These are phyloP conservation scores for Fusarium globosum DNA, from an alignment of 2,329 filamentous ascomycete species.

Conservation along the genomic window DNA sequence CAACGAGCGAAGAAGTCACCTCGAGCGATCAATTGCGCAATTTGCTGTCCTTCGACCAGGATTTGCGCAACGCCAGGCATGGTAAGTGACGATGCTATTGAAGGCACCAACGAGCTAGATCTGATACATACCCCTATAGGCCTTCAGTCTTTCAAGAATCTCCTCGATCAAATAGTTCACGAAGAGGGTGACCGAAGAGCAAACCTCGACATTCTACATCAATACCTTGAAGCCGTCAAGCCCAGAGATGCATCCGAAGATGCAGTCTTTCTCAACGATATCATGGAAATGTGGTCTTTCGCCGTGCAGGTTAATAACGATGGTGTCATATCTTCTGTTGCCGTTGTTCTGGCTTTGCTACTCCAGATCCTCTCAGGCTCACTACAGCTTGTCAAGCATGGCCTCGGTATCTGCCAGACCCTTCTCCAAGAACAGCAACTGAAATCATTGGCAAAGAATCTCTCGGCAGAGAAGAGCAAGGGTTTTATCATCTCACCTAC, in stretches of 20 bases:
- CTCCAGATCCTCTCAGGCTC: slow-evolving; percentile 80
- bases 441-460: slow-evolving; percentile 80
- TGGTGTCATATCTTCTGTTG: slow-evolving; percentile 80
- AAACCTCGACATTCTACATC: slow-evolving; percentile 70
- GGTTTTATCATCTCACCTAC: slow-evolving; percentile 91
- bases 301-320: slow-evolving; percentile 84
- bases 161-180: slow-evolving; percentile 74
- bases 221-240: slow-evolving; percentile 72
- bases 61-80: slow-evolving; percentile 73
- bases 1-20: slow-evolving; percentile 70
- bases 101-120: neutral
- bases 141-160: slow-evolving; percentile 75
- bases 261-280: slow-evolving; percentile 75
- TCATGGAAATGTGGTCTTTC: slow-evolving; percentile 91
- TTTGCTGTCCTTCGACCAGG: slow-evolving; percentile 77
- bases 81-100: slow-evolving; percentile 55
- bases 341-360: slow-evolving; percentile 83
- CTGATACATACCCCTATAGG: slow-evolving; percentile 53
- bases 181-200: slow-evolving; percentile 55
- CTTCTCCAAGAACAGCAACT: slow-evolving; percentile 84
- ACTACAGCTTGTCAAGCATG: slow-evolving; percentile 79
- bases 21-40: slow-evolving; percentile 75
- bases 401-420: slow-evolving; percentile 81
- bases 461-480: slow-evolving; percentile 84
- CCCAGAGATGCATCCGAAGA: slow-evolving; percentile 58